These are phyloP conservation scores for Pseudocohnilembus persalinus DNA, from an alignment of 169 alveolate genomes.

Conservation along the genomic window DNA sequence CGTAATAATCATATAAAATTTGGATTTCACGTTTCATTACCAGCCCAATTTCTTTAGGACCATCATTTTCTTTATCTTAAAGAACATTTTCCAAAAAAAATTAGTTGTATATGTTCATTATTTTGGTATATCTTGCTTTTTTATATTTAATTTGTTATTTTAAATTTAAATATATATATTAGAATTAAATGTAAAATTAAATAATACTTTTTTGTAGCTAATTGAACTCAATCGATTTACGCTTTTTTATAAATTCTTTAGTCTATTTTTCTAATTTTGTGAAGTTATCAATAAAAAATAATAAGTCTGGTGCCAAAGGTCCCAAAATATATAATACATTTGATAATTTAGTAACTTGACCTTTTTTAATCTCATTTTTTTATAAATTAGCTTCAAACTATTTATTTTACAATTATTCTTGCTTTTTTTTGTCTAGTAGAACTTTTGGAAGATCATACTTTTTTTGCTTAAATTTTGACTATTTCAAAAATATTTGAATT, in stretches of 20 bases:
- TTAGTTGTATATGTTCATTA: neutral
- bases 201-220: neutral
- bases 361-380: neutral
- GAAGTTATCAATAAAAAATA: neutral
- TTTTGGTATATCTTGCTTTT: neutral
- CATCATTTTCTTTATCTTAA: neutral
- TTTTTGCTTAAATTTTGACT: neutral
- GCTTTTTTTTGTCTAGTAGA: neutral
- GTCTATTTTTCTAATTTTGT: too few species aligned
- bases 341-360: neutral
- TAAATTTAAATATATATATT: too few species aligned
- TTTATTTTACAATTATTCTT: too few species aligned
- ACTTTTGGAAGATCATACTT: neutral
- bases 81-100: neutral
- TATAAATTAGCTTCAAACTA: neutral
- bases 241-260: neutral
- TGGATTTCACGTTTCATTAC: neutral
- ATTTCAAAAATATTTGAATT: too few species aligned
- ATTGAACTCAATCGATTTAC: neutral
- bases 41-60: neutral
- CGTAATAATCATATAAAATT: neutral
- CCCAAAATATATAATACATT: neutral
- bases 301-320: neutral
- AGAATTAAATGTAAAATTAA: too few species aligned
- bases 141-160: too few species aligned